Evolutionary conservation across 139 green algal genomes (phyloP).

Genomic region (Chlamydomonas urium): DNA sequence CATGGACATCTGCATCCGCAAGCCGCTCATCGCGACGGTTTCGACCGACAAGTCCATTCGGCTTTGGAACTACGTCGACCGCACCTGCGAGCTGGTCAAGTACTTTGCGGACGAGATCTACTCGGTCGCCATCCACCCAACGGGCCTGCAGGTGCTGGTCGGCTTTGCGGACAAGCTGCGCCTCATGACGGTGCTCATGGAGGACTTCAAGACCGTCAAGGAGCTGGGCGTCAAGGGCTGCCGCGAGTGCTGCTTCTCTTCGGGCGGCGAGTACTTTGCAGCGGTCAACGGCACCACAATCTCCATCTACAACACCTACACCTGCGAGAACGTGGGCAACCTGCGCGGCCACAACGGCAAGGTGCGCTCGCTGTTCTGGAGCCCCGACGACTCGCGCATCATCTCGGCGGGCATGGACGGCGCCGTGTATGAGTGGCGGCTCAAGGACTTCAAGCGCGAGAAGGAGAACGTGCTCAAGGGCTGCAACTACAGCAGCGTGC

Average conservation of each 20-base stretch:
- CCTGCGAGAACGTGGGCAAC: slow-evolving; percentile 76
- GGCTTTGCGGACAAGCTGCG: slow-evolving; percentile 91
- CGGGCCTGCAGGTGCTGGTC: slow-evolving; percentile 63
- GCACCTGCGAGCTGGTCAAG: slow-evolving; percentile 56
- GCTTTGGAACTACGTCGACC: slow-evolving; percentile 86
- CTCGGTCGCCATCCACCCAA: slow-evolving; percentile 83
- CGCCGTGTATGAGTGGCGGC: slow-evolving; percentile 85
- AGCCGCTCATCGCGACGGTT: slow-evolving; percentile 74
- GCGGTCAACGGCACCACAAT: slow-evolving; percentile 82
- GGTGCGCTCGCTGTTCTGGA: slow-evolving; percentile 66
- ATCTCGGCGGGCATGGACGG: slow-evolving; percentile 79
- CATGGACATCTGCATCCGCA: slow-evolving; percentile 74
- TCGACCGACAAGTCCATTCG: slow-evolving; percentile 67
- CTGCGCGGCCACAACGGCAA: slow-evolving; percentile 80
- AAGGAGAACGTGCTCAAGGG: slow-evolving; percentile 62
- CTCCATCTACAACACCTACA: slow-evolving; percentile 87
- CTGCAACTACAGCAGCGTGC: slow-evolving; percentile 67
- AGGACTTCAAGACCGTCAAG: slow-evolving; percentile 66
- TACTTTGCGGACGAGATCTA: slow-evolving; percentile 71
- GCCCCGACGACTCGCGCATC: slow-evolving; percentile 63
- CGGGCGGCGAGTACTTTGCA: slow-evolving; percentile 81
- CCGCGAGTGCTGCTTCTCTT: slow-evolving; percentile 28
- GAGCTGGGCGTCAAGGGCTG: slow-evolving; percentile 78
- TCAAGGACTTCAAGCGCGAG: slow-evolving; percentile 73
- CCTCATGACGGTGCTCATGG: slow-evolving; percentile 82